Base-by-base conservation (phyloP, 2,329 filamentous ascomycete species). In the Scorias spongiosa region DNA sequence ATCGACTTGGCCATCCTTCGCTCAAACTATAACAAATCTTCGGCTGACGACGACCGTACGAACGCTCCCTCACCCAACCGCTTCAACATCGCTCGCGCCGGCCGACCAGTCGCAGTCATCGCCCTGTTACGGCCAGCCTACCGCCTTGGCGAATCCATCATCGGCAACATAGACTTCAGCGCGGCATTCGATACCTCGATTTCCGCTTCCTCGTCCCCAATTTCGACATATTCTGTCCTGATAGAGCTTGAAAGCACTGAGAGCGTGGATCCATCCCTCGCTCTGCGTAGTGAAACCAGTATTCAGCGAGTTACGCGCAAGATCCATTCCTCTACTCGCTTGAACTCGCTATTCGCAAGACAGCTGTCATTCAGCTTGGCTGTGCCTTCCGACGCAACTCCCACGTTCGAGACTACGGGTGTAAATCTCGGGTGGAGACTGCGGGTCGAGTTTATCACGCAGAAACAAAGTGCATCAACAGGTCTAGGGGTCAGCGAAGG, bases 21-120 rank as follows among this genome's bases (percentile, higher is more conserved):
- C 48, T 66, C 56, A 50, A 87, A 85, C 57, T 86, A 86, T 52
- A 66, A 80, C 51, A 72, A 77, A 0, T 69, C 70, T 2, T 29
- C 49, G 40, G 10, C 47, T 10, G 87, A 85, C 57, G 86, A 87
- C 52, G 66, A 80, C 51, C 72, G 77, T 0, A 69, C 70, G 2
- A 17, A 48, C 42, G 8, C 47, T 11, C 81, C 86, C 54, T 88
- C 84, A 57, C 76, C 81, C n/a, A 95, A 94, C 56, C 80, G 87
- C 34, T 98, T 96, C 60, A 88, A 94, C 58, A 96, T 98, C 59
- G 81, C 89, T 10, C 82, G 89, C 11, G 88, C 87, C 56, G 88
- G 88, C n/a, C 80, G 80, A 44, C 80, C 80, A n/a, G 88, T 98
- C 10, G 89, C 84, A 2, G 85, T 93, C 5, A 77, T 98, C 44